Conservation (phyloP, 139 green algal genomes). For the Asterochloris erici region DNA sequence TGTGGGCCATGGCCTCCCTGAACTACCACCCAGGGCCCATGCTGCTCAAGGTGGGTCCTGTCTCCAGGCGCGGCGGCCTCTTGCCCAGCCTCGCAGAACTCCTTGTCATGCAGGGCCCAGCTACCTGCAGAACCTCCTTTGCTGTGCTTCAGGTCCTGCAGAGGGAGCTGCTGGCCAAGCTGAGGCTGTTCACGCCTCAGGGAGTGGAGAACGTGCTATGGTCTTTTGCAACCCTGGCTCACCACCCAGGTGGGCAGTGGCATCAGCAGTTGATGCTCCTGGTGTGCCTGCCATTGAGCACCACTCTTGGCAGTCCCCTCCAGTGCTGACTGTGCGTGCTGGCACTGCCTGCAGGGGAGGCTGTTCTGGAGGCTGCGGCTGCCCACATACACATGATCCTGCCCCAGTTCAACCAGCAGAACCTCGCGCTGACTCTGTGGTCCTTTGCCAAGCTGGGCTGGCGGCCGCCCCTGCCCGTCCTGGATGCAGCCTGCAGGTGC, state of each 20-base stretch:
- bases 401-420: constrained; percentile 36
- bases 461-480: constrained; percentile 17
- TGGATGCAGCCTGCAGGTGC: constrained; percentile 30
- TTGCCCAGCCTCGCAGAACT: no score
- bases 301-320: background rate
- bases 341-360: background rate
- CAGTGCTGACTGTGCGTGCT: background rate
- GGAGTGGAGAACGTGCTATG: constrained; percentile 14
- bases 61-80: no score
- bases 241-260: background rate
- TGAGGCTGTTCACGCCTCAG: constrained; percentile 9
- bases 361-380: constrained; percentile 13
- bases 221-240: constrained; percentile 18
- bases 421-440: constrained; percentile 38
- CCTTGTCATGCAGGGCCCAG: no score
- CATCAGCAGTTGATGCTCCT: background rate
- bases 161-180: constrained; percentile 17
- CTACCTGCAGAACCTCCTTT: no score
- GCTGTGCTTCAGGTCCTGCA: background rate
- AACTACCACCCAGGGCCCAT: constrained; percentile 27
- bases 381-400: constrained; percentile 4
- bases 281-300: background rate
- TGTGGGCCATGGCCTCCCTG: constrained; percentile 51
- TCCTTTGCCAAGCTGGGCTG: constrained; percentile 32
- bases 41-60: constrained; percentile 15